Evolutionary conservation across 495 filamentous ascomycete species (phyloP).

Genomic region (Penicillium arizonense): DNA sequence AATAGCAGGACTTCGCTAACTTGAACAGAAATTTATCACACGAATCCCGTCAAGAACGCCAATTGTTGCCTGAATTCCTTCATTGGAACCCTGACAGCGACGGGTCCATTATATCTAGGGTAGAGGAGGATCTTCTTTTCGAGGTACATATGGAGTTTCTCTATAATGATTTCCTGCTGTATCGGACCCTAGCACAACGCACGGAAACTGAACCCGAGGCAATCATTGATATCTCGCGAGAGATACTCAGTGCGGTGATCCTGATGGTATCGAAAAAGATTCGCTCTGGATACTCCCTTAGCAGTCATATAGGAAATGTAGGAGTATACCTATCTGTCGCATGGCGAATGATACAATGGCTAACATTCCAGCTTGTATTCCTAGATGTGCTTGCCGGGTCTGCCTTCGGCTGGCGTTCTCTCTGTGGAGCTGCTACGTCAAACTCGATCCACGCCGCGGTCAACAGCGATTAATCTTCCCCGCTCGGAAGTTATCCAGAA

Average conservation of each 20-base stretch:
- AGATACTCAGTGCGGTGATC: conserved; percentile 44
- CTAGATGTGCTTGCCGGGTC: conserved; percentile 30
- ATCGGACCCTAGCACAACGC: conserved; percentile 46
- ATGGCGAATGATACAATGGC: not conserved
- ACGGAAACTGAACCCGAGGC: conserved; percentile 38
- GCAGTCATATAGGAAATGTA: not conserved
- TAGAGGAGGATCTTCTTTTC: conserved; percentile 10
- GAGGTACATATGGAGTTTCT: conserved; percentile 42
- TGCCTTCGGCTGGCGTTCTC: conserved; percentile 55
- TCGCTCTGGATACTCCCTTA: not conserved
- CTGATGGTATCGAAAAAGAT: conserved; percentile 17
- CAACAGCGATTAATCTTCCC: conserved; percentile 23
- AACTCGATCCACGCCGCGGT: conserved; percentile 1
- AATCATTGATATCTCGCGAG: conserved; percentile 44
- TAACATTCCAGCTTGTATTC: not conserved
- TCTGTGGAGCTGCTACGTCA: conserved; percentile 51
- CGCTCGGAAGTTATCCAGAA: conserved; percentile 60
- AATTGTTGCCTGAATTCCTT: conserved; percentile 15
- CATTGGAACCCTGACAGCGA: conserved; percentile 15
- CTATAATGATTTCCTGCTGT: conserved; percentile 53
- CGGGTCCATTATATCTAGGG: not conserved
- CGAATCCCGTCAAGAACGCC: conserved; percentile 8
- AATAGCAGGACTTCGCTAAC: not conserved
- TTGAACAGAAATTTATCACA: conserved; percentile 8
- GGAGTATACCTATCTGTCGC: not conserved